A percentile compares a stretch with the other conserved stretches of the same genome.
Conservation (phyloP, 106 monocot genomes). For the Acorus gramineus region DNA sequence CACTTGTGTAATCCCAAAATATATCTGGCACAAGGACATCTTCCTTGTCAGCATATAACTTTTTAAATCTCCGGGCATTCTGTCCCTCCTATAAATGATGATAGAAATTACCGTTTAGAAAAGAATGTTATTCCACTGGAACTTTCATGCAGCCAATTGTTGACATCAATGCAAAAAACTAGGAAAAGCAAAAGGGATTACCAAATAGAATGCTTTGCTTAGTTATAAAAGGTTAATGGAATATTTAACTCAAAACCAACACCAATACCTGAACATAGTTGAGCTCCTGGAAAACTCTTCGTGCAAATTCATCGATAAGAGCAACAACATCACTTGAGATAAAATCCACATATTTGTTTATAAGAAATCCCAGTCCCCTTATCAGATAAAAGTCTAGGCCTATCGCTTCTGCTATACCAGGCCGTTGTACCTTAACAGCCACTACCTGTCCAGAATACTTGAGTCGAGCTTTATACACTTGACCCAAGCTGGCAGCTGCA, state of each 20-base stretch:
- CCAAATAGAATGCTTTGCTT: background rate
- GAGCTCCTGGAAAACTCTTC: constrained; percentile 94
- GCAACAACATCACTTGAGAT: constrained; percentile 90
- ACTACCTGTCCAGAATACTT: constrained; percentile 76
- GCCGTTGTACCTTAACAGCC: constrained; percentile 92
- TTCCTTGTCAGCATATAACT: constrained; percentile 94
- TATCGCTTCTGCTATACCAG: constrained; percentile 85
- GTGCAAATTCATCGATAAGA: constrained; percentile 94
- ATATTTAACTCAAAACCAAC: background rate
- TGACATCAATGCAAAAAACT: background rate
- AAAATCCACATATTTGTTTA: constrained; percentile 89
- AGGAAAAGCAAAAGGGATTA: background rate
- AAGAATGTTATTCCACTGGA: background rate
- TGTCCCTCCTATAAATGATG: constrained; percentile 65
- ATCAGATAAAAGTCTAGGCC: constrained; percentile 87
- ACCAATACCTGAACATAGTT: constrained; percentile 88
- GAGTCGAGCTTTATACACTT: constrained; percentile 89
- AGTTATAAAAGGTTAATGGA: background rate
- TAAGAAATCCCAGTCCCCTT: constrained; percentile 76
- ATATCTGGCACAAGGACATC: constrained; percentile 94
- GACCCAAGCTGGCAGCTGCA: constrained; percentile 97
- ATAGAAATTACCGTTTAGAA: constrained; percentile 1
- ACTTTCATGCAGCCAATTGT: too few relatives aligned
- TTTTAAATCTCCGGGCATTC: constrained; percentile 95
- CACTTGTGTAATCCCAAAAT: constrained; percentile 97